A percentile compares a stretch with the other conserved stretches of the same genome.
Evolutionary conservation across 371 early-diverging fungal genomes (phyloP).

Genomic region (Mucor plumbeus): DNA sequence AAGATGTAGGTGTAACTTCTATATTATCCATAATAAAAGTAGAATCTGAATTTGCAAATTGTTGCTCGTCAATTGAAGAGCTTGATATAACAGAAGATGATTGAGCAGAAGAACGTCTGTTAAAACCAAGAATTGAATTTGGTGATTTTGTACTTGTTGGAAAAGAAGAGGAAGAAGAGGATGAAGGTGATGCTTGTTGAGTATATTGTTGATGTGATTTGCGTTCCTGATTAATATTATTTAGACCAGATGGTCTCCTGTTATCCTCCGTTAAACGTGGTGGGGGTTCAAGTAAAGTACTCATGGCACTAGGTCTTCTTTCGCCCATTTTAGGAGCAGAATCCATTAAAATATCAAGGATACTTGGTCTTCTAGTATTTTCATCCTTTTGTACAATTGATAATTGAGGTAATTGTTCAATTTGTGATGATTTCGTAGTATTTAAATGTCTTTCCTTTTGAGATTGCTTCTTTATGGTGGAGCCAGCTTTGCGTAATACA

Average conservation of each 20-base stretch:
- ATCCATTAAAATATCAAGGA: slow-evolving; percentile 55
- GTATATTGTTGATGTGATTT: slow-evolving; percentile 35
- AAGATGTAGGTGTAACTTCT: slow-evolving; percentile 23
- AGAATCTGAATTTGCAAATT: background rate
- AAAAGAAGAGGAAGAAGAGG: slow-evolving; percentile 39
- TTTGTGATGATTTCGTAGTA: background rate
- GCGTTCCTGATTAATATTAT: slow-evolving; percentile 31
- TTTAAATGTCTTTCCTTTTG: slow-evolving; percentile 13
- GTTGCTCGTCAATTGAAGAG: slow-evolving; percentile 15
- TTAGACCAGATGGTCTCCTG: slow-evolving; percentile 24
- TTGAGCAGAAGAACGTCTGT: slow-evolving; percentile 19
- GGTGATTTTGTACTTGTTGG: slow-evolving; percentile 19
- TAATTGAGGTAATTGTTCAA: slow-evolving; percentile 8
- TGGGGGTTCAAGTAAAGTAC: slow-evolving; percentile 14
- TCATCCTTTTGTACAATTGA: slow-evolving; percentile 21
- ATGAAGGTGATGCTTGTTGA: slow-evolving; percentile 19
- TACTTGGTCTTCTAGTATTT: slow-evolving; percentile 41
- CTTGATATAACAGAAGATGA: slow-evolving; percentile 27
- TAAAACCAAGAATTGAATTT: slow-evolving; percentile 7
- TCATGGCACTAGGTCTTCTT: slow-evolving; percentile 25
- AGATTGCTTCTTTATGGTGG: background rate
- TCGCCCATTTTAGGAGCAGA: slow-evolving; percentile 29
- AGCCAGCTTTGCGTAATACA: slow-evolving; percentile 34
- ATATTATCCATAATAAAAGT: slow-evolving; percentile 7
- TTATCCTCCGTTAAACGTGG: slow-evolving; percentile 28